These are phyloP conservation scores for Ostreobium quekettii DNA, from an alignment of 139 green algal species.

Conservation along the genomic window DNA sequence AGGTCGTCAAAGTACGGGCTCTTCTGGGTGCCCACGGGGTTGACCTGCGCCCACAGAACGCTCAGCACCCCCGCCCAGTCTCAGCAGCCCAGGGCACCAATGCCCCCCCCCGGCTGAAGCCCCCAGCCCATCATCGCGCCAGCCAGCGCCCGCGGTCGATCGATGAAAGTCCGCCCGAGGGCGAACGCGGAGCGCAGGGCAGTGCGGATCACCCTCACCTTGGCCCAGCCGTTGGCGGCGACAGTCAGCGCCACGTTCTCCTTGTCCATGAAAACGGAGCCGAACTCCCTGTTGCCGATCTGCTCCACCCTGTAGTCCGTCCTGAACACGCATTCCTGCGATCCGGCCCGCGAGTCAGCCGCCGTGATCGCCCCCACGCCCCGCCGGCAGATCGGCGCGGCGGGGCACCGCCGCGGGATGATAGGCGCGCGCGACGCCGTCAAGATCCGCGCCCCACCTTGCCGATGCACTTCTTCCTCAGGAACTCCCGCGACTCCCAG, in stretches of 20 bases:
- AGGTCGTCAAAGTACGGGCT: slow-evolving; percentile 78
- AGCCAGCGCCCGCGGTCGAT: no score
- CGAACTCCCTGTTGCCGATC: slow-evolving; percentile 81
- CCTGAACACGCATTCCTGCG: slow-evolving; percentile 72
- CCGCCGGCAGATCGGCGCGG: no score
- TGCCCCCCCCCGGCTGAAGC: no score
- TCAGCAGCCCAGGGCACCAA: no score
- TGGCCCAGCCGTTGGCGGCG: slow-evolving; percentile 68
- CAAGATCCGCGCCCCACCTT: slow-evolving; percentile 46
- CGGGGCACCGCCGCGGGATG: no score
- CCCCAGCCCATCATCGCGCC: no score
- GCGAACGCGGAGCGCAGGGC: no score
- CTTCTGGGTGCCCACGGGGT: slow-evolving; percentile 49
- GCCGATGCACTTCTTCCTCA: slow-evolving; percentile 80
- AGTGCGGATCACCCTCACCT: slow-evolving; percentile 39
- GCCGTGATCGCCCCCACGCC: no score
- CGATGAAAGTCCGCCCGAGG: no score
- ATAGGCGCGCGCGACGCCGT: no score
- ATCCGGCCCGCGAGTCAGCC: no score
- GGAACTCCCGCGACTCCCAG: slow-evolving; percentile 81
- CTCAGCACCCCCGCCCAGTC: no score
- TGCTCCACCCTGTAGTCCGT: slow-evolving; percentile 85
- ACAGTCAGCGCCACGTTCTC: slow-evolving; percentile 72
- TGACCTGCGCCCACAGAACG: slow-evolving; percentile 34
- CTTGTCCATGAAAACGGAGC: slow-evolving; percentile 72